These are phyloP conservation scores for Phragmites australis DNA, from an alignment of 176 grass and related monocot genomes.

Conservation along the genomic window DNA sequence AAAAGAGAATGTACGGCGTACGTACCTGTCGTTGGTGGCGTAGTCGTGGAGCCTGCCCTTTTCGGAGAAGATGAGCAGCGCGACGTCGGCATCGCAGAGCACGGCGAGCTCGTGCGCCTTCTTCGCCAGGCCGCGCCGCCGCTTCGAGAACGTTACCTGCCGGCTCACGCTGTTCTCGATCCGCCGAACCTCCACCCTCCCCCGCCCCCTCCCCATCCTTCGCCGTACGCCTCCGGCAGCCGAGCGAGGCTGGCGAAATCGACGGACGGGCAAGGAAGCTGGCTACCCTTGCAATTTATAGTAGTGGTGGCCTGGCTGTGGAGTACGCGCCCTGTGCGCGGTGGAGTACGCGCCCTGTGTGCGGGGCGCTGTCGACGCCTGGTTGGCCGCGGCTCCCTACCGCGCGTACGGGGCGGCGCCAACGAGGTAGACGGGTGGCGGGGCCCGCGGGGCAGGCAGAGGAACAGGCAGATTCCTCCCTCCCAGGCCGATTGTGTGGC, in stretches of 20 bases:
- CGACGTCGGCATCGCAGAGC: constrained; percentile 69
- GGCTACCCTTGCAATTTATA: constrained; percentile 6
- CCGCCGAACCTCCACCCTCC: constrained; percentile 59
- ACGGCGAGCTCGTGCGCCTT: constrained; percentile 74
- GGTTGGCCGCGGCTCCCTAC: neutral
- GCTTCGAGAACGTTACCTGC: constrained; percentile 82
- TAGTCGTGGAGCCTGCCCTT: constrained; percentile 56
- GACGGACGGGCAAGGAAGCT: too few species aligned
- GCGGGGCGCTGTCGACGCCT: neutral
- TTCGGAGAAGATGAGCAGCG: constrained; percentile 62
- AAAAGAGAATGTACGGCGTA: too few species aligned
- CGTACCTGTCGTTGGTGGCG: constrained; percentile 40
- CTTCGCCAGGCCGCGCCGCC: constrained; percentile 60
- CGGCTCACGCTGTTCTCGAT: constrained; percentile 77
- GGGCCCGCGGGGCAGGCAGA: neutral
- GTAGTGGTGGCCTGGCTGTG: neutral
- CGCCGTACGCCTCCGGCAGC: neutral
- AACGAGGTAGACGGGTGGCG: neutral
- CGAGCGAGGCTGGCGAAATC: too few species aligned
- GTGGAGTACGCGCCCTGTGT: too few species aligned
- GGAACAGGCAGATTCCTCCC: constrained; percentile 12
- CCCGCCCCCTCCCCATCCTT: constrained; percentile 41
- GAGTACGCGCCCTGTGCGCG: too few species aligned
- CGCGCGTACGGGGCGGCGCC: neutral
- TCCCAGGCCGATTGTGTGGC: neutral